Conservation (phyloP, 345 rosid species). For the Anacardium occidentale region DNA sequence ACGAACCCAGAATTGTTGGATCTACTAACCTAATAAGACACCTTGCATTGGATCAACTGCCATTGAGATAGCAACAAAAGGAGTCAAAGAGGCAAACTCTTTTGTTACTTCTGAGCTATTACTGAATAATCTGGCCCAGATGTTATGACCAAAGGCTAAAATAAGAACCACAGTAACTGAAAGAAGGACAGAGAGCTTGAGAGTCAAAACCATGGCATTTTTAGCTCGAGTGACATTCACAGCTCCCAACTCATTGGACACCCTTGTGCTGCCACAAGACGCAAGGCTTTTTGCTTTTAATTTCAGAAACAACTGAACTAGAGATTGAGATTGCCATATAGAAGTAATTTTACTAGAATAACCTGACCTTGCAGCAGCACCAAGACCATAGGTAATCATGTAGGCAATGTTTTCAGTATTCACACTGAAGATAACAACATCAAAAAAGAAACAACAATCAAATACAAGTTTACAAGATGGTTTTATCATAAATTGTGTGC, state of each 20-base stretch:
- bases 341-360: background rate
- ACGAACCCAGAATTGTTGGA: background rate
- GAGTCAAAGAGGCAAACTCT: slow-evolving; percentile 36
- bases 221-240: slow-evolving; percentile 46
- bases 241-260: slow-evolving; percentile 27
- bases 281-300: background rate
- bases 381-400: slow-evolving; percentile 69
- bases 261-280: slow-evolving; percentile 54
- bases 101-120: slow-evolving; percentile 33
- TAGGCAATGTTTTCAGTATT: slow-evolving; percentile 58
- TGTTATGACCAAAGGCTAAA: slow-evolving; percentile 31
- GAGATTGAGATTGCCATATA: too few species aligned
- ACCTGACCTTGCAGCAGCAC: slow-evolving; percentile 75
- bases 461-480: too few species aligned
- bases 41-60: slow-evolving; percentile 36
- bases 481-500: too few species aligned
- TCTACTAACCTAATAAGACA: slow-evolving; percentile 39
- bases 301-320: too few species aligned
- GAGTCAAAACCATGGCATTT: slow-evolving; percentile 32
- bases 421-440: slow-evolving; percentile 30
- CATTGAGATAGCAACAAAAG: slow-evolving; percentile 35
- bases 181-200: slow-evolving; percentile 45
- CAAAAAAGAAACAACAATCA: too few species aligned
- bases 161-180: slow-evolving; percentile 35
- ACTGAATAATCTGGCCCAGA: slow-evolving; percentile 60